Conservation (phyloP, 768 basidiomycete species). For the Mycena galopus region DNA sequence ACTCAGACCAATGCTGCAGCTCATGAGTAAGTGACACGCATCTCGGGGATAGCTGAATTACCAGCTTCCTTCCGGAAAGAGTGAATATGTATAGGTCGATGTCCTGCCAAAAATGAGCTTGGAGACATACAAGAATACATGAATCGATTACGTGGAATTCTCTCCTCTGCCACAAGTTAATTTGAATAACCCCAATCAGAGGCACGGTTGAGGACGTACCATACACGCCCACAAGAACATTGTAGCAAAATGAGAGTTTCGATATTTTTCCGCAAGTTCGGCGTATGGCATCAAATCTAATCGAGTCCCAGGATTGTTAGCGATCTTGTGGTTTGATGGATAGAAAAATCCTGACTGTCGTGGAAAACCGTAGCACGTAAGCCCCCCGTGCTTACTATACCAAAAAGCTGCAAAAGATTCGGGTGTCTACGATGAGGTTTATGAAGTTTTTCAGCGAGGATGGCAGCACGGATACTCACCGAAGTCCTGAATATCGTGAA, state of each 20-base stretch:
- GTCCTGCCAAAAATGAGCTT: not conserved
- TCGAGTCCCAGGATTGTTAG: not conserved
- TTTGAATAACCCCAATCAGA: no score
- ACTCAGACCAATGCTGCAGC: not conserved
- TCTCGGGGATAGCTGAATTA: not conserved
- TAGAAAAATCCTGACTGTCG: not conserved
- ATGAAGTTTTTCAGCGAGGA: not conserved
- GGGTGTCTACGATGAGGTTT: constrained; percentile 3
- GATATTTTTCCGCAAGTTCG: not conserved
- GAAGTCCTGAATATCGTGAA: constrained; percentile 1
- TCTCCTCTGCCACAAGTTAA: not conserved
- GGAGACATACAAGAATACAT: not conserved
- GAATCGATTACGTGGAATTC: not conserved
- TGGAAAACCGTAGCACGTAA: constrained; percentile 11
- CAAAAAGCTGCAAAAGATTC: constrained; percentile 7
- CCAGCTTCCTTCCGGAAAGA: not conserved
- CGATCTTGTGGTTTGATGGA: not conserved
- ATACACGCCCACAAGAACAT: not conserved
- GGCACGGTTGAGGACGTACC: not conserved
- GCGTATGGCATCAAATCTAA: not conserved
- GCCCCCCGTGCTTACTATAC: not conserved
- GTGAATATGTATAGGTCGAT: not conserved
- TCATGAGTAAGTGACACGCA: not conserved
- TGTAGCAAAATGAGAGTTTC: not conserved
- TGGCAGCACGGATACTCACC: not conserved